Base-by-base conservation (phyloP, 2,329 filamentous ascomycete genomes). In the Penicillium occitanis region DNA sequence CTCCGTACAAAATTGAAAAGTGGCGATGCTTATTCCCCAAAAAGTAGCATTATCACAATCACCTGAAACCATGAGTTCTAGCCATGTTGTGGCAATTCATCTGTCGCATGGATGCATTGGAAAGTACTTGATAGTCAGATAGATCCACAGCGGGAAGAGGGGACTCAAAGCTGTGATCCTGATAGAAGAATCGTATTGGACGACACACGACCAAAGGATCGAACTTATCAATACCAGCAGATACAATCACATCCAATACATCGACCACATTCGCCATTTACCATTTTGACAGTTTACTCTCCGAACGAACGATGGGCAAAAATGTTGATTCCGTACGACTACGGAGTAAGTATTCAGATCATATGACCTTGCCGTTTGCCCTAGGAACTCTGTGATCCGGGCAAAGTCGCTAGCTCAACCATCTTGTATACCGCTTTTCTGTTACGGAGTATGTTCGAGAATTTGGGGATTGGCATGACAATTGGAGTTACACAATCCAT, bases 301-400 rank as follows among this genome's bases (percentile, higher is more conserved):
- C 53, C 53, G 53, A 37, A 4, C 33, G n/a, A 57, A 4, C 33
- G n/a, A 57, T 25, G n/a, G 11, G 11, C 5, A 57, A 55, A 33
- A 22, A 19, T 35, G 30, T 57, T 37, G 33, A 57, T 33, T 37
- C 19, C 53, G 33, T 33, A n/a, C 50, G 28, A 53, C 50, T 53
- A 33, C 10, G 10, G 46, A 37, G 35, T 37, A 37, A 13, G 35
- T 37, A 37, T 37, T 40, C 53, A 40, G 53, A 57, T 57, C 53
- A 57, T 57, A 37, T 57, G 53, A 25, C 19, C 53, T 22, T 57
- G 2, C 50, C 50, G 25, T 57, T 57, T 57, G 33, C 53, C 51
- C 53, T 57, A 37, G 53, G 53, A 40, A 37, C 51, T 55, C 51
- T 57, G 51, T 57, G 51, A 57, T 57, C 51, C 30, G 51, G 25